A percentile compares a stretch with the other conserved stretches of the same genome.
Conservation (phyloP, 1,139 yeast species). For the Hansenula lynferdii region DNA sequence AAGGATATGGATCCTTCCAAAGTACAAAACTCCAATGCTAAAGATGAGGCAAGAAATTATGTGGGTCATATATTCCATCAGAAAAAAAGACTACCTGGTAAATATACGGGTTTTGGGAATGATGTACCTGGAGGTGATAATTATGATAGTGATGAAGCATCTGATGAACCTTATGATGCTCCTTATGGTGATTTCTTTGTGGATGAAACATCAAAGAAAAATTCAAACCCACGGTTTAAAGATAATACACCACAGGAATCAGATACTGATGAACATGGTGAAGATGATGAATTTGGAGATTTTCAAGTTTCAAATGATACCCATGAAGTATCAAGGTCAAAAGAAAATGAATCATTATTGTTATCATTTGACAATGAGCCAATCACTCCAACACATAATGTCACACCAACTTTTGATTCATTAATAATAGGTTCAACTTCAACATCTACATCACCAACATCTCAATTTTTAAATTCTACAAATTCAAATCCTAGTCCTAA, state of each 20-base stretch:
- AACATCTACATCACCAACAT: neutral
- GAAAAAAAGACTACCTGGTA: slow-evolving; percentile 8
- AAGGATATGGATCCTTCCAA: slow-evolving; percentile 10
- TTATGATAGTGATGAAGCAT: slow-evolving; percentile 7
- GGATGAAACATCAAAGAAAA: neutral
- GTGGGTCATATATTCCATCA: slow-evolving; percentile 5
- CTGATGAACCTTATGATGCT: slow-evolving; percentile 6
- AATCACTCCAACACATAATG: neutral
- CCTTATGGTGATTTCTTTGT: slow-evolving; percentile 15
- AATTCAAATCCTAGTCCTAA: neutral
- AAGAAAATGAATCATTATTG: neutral
- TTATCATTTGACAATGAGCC: slow-evolving; percentile 2
- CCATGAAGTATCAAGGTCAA: neutral
- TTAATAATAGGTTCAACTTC: neutral
- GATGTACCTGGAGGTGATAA: slow-evolving; percentile 4
- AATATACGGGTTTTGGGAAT: slow-evolving; percentile 5
- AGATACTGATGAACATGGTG: slow-evolving; percentile 5
- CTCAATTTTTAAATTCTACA: neutral
- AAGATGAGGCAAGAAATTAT: slow-evolving; percentile 7
- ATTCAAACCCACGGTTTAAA: neutral
- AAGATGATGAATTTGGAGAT: slow-evolving; percentile 30
- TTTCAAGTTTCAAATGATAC: slow-evolving; percentile 22
- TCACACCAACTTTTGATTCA: neutral
- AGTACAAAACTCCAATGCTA: slow-evolving; percentile 10
- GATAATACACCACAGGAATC: neutral